These are phyloP conservation scores for Talaromyces borbonicus DNA, from an alignment of 495 filamentous ascomycete species.

Conservation along the genomic window DNA sequence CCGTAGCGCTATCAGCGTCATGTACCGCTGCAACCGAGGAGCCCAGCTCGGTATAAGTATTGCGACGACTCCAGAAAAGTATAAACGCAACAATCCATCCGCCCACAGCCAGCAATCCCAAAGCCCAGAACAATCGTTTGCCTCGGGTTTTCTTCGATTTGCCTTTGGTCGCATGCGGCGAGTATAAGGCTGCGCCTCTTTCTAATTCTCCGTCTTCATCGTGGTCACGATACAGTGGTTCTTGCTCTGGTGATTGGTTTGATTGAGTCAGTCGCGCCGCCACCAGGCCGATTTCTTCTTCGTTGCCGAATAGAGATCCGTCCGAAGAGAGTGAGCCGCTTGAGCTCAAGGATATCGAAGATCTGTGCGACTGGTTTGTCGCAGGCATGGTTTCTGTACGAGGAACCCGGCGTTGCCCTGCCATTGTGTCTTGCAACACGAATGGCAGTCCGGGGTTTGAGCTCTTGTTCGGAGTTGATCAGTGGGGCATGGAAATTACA, in stretches of 20 bases:
- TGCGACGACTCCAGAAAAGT: slow-evolving; percentile 54
- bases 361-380: slow-evolving; percentile 1
- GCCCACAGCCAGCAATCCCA: slow-evolving; percentile 56
- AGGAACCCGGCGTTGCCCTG: background rate
- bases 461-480: too few species aligned
- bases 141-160: slow-evolving; percentile 27
- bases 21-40: slow-evolving; percentile 17
- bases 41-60: slow-evolving; percentile 13
- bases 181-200: background rate
- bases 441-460: background rate
- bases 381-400: slow-evolving; percentile 3
- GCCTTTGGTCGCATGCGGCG: slow-evolving; percentile 9
- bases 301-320: slow-evolving; percentile 4
- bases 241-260: background rate
- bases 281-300: slow-evolving; percentile 1
- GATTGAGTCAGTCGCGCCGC: background rate
- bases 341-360: slow-evolving; percentile 1
- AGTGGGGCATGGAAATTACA: too few species aligned
- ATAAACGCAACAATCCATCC: slow-evolving; percentile 74
- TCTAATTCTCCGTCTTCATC: slow-evolving; percentile 6
- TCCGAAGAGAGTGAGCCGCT: slow-evolving; percentile 7
- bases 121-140: slow-evolving; percentile 56
- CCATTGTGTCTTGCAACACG: slow-evolving; percentile 4
- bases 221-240: slow-evolving; percentile 1
- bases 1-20: slow-evolving; percentile 58